Base-by-base conservation (phyloP, 371 early-diverging fungal genomes). In the Lichtheimia ramosa region DNA sequence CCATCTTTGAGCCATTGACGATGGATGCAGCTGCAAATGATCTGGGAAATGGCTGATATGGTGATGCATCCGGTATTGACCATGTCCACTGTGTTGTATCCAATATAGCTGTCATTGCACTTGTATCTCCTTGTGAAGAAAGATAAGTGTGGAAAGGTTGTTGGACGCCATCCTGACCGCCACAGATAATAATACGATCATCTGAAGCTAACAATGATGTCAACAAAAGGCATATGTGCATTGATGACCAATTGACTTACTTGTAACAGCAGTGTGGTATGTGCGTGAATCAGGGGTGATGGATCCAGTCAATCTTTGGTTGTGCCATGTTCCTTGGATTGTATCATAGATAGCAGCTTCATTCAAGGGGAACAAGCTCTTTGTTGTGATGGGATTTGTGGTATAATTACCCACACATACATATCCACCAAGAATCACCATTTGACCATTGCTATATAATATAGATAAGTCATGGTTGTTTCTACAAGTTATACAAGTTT, bases 91-190 rank as follows among this genome's bases (percentile, higher is more conserved):
- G 43, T 3, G 48, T 23, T 5, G 65, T 61, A 40, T 73, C 59
- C 34, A 73, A 39, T 25, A 70, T 27, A 0, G 70, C 74, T 6
- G 64, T 67, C 70, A 70, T 65, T 12, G 25, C 58, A 8, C 54
- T 18, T 20, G 43, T 8, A 23, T 65, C 56, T 4, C 59, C 60
- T 5, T 48, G 49, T 8, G 57, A 59, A 14, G 68, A 64, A 24
- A 73, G 49, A 41, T 73, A 73, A 1, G 43, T 67, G 13, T 73
- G 74, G 53, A 70, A 73, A 5, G 74, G 74, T 18, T 67, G 65
- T 13, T 56, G 56, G 13, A 20, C 40, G 20, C 58, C 63, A 53
- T 73, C 64, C 43, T 73, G 74, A 50, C 74, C 73, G 20, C 73
- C 73, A 58, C 70, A 69, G 3, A 73, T 50, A 7, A 69, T 23